Percentiles rank a stretch among this genome's conserved stretches.
These are phyloP conservation scores for Artemisia annua DNA, from an alignment of 129 eudicot species.

Conservation along the genomic window DNA sequence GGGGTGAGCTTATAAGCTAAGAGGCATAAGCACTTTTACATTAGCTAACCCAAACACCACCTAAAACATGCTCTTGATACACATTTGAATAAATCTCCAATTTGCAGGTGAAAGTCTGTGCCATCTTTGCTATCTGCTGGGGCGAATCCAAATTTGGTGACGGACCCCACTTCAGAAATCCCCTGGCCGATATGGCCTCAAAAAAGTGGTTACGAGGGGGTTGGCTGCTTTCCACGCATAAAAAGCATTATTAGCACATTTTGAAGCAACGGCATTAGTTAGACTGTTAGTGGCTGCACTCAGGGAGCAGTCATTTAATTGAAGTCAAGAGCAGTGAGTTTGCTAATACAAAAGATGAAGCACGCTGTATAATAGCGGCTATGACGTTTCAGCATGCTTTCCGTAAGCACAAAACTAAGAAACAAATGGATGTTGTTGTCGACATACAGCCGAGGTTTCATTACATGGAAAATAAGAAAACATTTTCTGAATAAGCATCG, in stretches of 20 bases:
- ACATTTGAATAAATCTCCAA: conserved; percentile 10
- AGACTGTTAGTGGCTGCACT: conserved; percentile 89
- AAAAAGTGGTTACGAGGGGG: conserved; percentile 81
- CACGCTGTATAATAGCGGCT: conserved; percentile 83
- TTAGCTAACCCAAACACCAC: too few relatives aligned
- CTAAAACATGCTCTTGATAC: conserved; percentile 9
- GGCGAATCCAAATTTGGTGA: conserved; percentile 88
- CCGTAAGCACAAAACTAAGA: conserved; percentile 61
- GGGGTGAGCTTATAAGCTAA: too few relatives aligned
- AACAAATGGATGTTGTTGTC: conserved; percentile 80
- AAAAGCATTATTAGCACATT: conserved; percentile 81
- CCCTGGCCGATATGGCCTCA: conserved; percentile 86
- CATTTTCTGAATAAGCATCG: conserved; percentile 84
- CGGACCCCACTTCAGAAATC: conserved; percentile 83
- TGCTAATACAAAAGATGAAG: conserved; percentile 72
- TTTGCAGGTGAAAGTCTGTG: conserved; percentile 78
- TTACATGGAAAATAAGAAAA: conserved; percentile 77
- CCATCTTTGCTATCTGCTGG: conserved; percentile 94
- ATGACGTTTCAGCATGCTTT: conserved; percentile 97
- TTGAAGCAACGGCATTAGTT: conserved; percentile 81
- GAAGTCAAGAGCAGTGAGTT: conserved; percentile 52
- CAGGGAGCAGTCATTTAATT: conserved; percentile 71
- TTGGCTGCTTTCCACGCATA: conserved; percentile 94
- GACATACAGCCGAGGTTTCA: conserved; percentile 83
- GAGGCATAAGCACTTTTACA: not conserved